Conservation (phyloP, 805 yeast genomes). For the Metschnikowia shivogae region DNA sequence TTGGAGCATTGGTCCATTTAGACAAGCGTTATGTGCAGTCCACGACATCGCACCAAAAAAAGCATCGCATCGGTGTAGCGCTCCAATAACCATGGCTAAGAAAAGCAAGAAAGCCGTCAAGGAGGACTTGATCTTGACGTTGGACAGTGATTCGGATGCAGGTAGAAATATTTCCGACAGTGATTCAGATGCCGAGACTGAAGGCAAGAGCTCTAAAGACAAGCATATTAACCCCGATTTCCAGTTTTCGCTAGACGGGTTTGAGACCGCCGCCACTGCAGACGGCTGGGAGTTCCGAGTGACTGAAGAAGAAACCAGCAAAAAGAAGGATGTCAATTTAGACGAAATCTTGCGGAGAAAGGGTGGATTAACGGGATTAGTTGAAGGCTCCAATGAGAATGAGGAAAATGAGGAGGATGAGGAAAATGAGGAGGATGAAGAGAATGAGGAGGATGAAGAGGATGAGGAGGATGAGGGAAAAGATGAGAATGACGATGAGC, state of each 20-base stretch:
- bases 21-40: background rate
- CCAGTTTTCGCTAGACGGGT: conserved; percentile 61
- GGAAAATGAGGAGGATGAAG: conserved; percentile 22
- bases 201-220: conserved; percentile 16
- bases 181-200: conserved; percentile 24
- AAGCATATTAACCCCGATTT: conserved; percentile 70
- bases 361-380: conserved; percentile 61
- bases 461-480: conserved; percentile 27
- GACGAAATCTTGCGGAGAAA: conserved; percentile 84
- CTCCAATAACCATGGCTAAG: conserved; percentile 13
- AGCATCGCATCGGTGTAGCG: conserved; percentile 1
- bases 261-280: conserved; percentile 43
- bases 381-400: conserved; percentile 22
- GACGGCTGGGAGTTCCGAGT: conserved; percentile 85
- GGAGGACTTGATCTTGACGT: conserved; percentile 66
- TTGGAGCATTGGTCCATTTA: background rate
- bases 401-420: conserved; percentile 13
- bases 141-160: conserved; percentile 69
- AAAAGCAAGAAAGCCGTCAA: conserved; percentile 13
- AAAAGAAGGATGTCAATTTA: conserved; percentile 66
- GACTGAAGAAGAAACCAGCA: conserved; percentile 27
- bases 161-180: conserved; percentile 21
- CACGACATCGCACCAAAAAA: conserved; percentile 1
- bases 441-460: conserved; percentile 26
- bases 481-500: conserved; percentile 33